Percentiles rank a stretch among this genome's conserved stretches.
These are phyloP conservation scores for Plasmodium knowlesi DNA, from an alignment of 169 alveolate species.

Conservation along the genomic window DNA sequence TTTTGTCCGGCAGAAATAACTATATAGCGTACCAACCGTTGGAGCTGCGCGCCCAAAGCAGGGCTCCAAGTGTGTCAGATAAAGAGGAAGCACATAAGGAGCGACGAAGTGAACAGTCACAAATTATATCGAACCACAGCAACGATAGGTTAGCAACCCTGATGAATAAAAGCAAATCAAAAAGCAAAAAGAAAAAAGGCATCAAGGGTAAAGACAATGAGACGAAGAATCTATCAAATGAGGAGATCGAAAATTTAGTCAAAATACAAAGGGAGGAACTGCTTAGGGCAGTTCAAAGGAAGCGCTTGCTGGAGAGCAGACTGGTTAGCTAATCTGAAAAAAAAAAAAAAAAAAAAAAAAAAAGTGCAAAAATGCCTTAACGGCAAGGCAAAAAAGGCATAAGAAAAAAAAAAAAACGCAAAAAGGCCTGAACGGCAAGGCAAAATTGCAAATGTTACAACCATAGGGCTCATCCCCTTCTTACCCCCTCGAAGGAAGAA, in stretches of 20 bases:
- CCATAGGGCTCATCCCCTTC: neutral
- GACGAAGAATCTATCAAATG: constrained; percentile 39
- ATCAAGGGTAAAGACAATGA: constrained; percentile 7
- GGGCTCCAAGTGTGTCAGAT: neutral
- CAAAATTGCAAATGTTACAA: neutral
- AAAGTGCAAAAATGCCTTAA: neutral
- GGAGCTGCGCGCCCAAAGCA: neutral
- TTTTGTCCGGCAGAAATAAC: neutral
- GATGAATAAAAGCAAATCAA: constrained; percentile 42
- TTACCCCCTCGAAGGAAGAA: constrained; percentile 22
- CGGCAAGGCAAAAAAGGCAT: neutral
- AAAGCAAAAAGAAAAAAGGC: constrained; percentile 21
- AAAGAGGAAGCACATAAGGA: neutral
- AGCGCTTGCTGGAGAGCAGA: constrained; percentile 29
- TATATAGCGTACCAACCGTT: neutral
- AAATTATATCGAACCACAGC: neutral
- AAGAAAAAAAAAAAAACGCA: neutral
- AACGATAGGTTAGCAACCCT: neutral
- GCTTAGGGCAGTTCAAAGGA: constrained; percentile 51
- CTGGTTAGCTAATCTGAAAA: constrained; percentile 10
- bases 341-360: neutral
- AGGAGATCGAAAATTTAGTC: constrained; percentile 34
- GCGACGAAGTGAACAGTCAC: neutral
- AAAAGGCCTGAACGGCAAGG: neutral
- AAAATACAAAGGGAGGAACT: constrained; percentile 41